Percentiles rank a stretch among this genome's conserved stretches.
phyloP scores from a whole-genome alignment of 345 rosid species.

The Brassica incana region DNA sequence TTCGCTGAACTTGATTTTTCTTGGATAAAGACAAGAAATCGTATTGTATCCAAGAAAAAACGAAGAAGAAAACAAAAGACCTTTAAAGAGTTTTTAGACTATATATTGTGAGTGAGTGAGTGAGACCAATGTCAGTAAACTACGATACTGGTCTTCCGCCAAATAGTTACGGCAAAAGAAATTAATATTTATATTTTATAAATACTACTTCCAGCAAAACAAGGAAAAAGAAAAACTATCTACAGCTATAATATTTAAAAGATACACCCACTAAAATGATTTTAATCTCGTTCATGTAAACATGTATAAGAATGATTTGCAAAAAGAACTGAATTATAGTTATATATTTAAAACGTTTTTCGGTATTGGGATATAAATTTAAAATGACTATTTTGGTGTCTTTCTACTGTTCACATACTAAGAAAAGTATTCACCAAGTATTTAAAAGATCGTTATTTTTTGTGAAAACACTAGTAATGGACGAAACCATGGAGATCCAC shows the following conservation, averaged over 20 bases:
- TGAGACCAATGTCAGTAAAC: slow-evolving; percentile 41
- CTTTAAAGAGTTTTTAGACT: slow-evolving; percentile 19
- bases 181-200: neutral
- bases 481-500: too few species aligned
- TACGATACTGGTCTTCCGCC: slow-evolving; percentile 36
- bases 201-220: slow-evolving; percentile 12
- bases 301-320: neutral
- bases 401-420: neutral
- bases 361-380: neutral
- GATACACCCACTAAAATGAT: neutral
- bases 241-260: neutral
- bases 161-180: slow-evolving; percentile 14
- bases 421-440: neutral
- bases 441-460: neutral
- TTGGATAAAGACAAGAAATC: slow-evolving; percentile 31
- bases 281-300: slow-evolving; percentile 4
- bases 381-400: neutral
- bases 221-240: neutral
- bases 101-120: slow-evolving; percentile 33
- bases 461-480: neutral
- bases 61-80: slow-evolving; percentile 36
- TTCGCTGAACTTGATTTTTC: slow-evolving; percentile 36
- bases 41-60: slow-evolving; percentile 31
- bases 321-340: neutral
- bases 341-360: neutral